Percentiles rank a stretch among this genome's conserved stretches.
phyloP scores from a whole-genome alignment of 2,329 filamentous ascomycete genomes.

The Zalaria sp. region DNA sequence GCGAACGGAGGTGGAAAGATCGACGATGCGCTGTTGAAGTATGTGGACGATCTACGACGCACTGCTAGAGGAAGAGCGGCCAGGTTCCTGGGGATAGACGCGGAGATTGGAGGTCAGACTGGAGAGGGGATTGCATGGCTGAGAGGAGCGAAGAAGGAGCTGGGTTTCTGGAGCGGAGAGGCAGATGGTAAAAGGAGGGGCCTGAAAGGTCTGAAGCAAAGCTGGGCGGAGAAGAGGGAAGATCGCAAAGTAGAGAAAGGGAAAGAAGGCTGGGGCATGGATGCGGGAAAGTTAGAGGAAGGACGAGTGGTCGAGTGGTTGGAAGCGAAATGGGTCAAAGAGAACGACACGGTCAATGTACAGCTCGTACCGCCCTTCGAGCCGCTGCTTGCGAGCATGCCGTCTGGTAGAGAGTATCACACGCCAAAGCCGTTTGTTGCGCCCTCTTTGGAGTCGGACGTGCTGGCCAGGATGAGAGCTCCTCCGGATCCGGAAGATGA shows the following conservation, averaged over 20 bases:
- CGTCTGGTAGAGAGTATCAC: constrained; percentile 79
- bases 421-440: constrained; percentile 52
- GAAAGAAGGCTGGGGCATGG: constrained; percentile 53
- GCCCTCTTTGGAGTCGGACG: constrained; percentile 49
- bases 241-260: constrained; percentile 66
- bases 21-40: constrained; percentile 53
- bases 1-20: constrained; percentile 34
- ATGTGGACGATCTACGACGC: constrained; percentile 59
- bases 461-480: constrained; percentile 45
- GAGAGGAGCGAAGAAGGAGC: constrained; percentile 57
- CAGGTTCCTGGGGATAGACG: constrained; percentile 80
- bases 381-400: constrained; percentile 62
- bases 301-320: constrained; percentile 74
- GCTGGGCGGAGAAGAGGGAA: constrained; percentile 62
- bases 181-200: constrained; percentile 37
- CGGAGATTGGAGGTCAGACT: constrained; percentile 66
- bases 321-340: constrained; percentile 74
- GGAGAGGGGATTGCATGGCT: constrained; percentile 83
- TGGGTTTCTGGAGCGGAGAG: constrained; percentile 45
- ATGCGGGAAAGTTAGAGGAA: constrained; percentile 78
- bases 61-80: constrained; percentile 75
- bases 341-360: constrained; percentile 85
- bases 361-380: constrained; percentile 60
- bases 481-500: constrained; percentile 36
- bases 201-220: constrained; percentile 54